phyloP scores from a whole-genome alignment of 1,139 yeast species.

The Yamadazyma sp. region DNA sequence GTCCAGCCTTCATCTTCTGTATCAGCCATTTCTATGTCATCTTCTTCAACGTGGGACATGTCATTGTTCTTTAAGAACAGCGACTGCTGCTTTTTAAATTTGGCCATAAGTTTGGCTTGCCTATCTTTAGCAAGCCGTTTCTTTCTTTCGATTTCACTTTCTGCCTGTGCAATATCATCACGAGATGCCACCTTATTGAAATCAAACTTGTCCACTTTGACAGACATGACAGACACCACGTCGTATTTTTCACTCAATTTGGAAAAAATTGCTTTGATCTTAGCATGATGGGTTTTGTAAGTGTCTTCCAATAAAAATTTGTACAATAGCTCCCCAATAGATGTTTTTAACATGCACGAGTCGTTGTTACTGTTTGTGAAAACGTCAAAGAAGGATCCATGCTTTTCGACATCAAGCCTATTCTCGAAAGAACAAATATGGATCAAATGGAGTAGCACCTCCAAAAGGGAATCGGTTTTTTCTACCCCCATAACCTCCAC shows the following conservation, averaged over 20 bases:
- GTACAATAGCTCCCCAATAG: constrained; percentile 49
- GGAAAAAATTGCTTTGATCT: constrained; percentile 54
- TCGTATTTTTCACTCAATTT: constrained; percentile 30
- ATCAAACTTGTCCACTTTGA: constrained; percentile 24
- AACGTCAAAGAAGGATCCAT: constrained; percentile 37
- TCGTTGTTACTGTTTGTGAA: constrained; percentile 18
- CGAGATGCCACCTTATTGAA: constrained; percentile 20
- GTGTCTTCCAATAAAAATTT: constrained; percentile 38
- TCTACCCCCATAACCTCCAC: constrained; percentile 36
- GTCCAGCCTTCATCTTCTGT: constrained; percentile 51
- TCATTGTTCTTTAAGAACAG: constrained; percentile 59
- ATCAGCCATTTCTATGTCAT: constrained; percentile 41
- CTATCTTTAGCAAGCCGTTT: constrained; percentile 71
- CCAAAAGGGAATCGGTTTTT: constrained; percentile 56
- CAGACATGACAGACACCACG: constrained; percentile 20
- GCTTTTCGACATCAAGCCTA: constrained; percentile 25
- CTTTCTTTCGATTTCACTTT: constrained; percentile 56
- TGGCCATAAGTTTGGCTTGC: constrained; percentile 71
- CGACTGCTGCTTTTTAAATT: constrained; percentile 74
- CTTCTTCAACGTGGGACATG: constrained; percentile 26
- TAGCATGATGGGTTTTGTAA: constrained; percentile 46
- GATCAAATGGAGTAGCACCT: constrained; percentile 63
- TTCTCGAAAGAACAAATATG: constrained; percentile 51
- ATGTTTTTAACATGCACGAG: constrained; percentile 12
- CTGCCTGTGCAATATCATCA: constrained; percentile 17